Base-by-base conservation (phyloP, 2,329 filamentous ascomycete genomes). In the Alternaria atra region DNA sequence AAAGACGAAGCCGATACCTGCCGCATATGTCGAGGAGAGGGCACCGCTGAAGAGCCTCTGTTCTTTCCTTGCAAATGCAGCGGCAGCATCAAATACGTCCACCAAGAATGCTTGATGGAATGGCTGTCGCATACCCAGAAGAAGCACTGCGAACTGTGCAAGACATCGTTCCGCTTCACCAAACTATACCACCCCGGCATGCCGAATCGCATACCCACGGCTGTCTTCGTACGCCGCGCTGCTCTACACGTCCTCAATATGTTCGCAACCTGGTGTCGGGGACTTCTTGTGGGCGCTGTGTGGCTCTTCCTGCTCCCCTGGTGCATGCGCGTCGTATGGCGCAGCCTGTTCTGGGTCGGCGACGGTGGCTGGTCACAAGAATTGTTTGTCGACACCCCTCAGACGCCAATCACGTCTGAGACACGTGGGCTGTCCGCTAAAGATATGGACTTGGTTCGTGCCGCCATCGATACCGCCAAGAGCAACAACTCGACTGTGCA, bases 1-100 rank as follows among this genome's bases (percentile, higher is more conserved):
- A 77, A 69, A 55, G 71, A 85, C 57, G 89, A 91, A 55, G 84
- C 86, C 58, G 92, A 97, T 75, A 96, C 93, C n/a, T 99, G 95
- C 83, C 90, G 95, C 63, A 99, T 99, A 84, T 99, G 95, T 80
- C 89, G 96, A 70, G 93, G 92, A 53, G 96, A 99, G 79, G 93
- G 88, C 56, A 91, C 91, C 1, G 80, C 85, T 4, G 87, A 91
- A 4, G 95, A 98, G 76, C 93, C 93, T 60, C 86, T 99, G 39
- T 99, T 97, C 83, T 95, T 96, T 76, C 95, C 95, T 6, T 99
- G 95, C 89, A 97, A 97, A 84, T 99, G 95, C 83, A 97, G 93
- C 76, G 95, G 95, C 58, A 98, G 94, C 81, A 99, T 99, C 82
- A 97, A 97, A 82, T 97, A 91, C 74, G 95, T 99, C 63, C 95